phyloP scores from a whole-genome alignment of 2,329 filamentous ascomycete genomes.

The Xylariales sp. region DNA sequence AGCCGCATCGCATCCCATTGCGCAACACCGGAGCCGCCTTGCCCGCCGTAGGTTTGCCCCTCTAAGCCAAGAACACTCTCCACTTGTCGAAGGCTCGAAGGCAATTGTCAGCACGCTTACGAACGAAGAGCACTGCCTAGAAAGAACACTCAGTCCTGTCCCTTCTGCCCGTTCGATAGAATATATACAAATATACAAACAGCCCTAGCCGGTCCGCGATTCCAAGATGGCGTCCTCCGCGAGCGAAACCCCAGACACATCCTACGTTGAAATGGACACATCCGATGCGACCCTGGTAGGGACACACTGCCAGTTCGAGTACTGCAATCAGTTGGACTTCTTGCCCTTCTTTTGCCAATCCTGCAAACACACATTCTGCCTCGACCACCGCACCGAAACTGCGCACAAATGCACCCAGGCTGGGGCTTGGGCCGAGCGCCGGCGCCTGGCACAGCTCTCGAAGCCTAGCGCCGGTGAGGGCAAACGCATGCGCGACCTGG shows the following conservation, averaged over 20 bases:
- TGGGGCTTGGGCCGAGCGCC: conserved; percentile 59
- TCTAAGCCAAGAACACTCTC: no score
- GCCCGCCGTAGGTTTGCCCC: conserved; percentile 1
- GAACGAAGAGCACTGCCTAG: neutral
- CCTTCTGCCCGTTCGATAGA: neutral
- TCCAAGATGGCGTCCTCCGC: conserved; percentile 51
- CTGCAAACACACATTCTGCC: conserved; percentile 80
- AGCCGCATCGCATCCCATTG: conserved; percentile 5
- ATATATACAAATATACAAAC: no score
- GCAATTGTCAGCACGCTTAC: conserved; percentile 9
- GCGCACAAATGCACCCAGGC: conserved; percentile 64
- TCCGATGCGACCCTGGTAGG: conserved; percentile 81
- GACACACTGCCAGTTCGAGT: conserved; percentile 83
- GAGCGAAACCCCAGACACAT: conserved; percentile 38
- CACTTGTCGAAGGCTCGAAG: conserved; percentile 13
- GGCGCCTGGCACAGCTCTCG: conserved; percentile 49
- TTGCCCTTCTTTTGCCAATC: conserved; percentile 92
- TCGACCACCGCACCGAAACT: conserved; percentile 86
- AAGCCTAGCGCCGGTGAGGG: conserved; percentile 50
- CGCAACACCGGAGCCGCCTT: conserved; percentile 6
- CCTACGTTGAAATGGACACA: conserved; percentile 69
- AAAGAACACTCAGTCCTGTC: no score
- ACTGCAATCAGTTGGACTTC: conserved; percentile 94
- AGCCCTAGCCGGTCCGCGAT: conserved; percentile 1
- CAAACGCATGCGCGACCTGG: conserved; percentile 48